Evolutionary conservation across 169 alveolate genomes (phyloP).

Genomic region (Plasmodium knowlesi): DNA sequence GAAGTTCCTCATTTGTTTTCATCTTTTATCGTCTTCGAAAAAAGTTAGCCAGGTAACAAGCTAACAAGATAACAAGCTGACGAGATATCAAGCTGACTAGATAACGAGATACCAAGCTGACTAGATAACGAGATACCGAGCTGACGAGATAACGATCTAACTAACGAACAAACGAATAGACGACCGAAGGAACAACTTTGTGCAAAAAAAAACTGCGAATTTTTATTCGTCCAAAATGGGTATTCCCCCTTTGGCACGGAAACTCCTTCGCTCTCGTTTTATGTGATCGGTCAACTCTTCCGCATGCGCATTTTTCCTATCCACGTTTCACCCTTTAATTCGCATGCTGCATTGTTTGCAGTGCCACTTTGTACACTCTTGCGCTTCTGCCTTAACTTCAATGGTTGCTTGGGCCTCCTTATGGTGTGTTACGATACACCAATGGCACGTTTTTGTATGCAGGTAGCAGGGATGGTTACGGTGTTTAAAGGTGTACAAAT

Average conservation of each 20-base stretch:
- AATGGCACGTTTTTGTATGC: neutral
- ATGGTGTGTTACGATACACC: neutral
- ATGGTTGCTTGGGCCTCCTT: neutral
- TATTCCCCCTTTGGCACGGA: neutral
- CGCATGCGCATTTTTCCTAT: neutral
- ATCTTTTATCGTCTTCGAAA: slow-evolving; percentile 20
- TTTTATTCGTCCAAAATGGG: neutral
- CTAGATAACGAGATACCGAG: no score
- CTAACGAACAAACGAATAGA: neutral
- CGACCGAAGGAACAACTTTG: neutral
- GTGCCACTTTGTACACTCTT: neutral
- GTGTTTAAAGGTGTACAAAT: neutral
- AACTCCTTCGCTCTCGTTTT: neutral
- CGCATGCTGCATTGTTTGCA: neutral
- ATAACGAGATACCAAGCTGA: no score
- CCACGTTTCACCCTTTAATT: neutral
- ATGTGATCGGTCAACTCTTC: neutral
- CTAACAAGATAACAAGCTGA: no score
- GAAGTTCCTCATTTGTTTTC: slow-evolving; percentile 72
- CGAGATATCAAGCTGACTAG: no score
- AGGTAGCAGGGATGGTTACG: neutral
- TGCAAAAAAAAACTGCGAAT: neutral
- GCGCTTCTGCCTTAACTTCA: neutral
- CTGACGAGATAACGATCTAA: no score
- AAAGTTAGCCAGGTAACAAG: neutral